Evolutionary conservation across 2,329 filamentous ascomycete genomes (phyloP).

Genomic region (Xylariaceae sp.): DNA sequence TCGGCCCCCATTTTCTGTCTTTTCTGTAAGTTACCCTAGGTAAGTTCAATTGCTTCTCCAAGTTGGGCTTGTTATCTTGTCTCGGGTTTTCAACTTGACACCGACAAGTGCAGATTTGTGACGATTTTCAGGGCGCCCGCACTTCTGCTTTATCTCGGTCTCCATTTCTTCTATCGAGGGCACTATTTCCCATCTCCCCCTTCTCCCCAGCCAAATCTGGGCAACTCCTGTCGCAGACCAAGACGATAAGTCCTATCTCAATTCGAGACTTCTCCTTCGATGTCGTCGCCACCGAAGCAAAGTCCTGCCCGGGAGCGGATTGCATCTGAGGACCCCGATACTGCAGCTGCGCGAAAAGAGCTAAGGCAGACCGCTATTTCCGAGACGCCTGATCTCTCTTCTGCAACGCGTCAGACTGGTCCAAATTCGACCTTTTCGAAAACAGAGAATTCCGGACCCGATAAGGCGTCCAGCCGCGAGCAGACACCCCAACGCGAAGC

Average conservation of each 20-base stretch:
- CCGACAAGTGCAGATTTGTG: no score
- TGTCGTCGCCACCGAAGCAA: constrained; percentile 21
- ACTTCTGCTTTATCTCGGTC: constrained; percentile 2
- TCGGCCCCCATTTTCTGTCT: no score
- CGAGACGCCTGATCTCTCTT: constrained; percentile 35
- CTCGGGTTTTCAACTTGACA: no score
- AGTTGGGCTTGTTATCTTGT: no score
- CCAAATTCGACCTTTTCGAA: constrained; percentile 22
- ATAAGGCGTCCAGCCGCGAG: constrained; percentile 15
- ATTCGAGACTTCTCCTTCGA: constrained; percentile 11
- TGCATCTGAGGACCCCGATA: constrained; percentile 53
- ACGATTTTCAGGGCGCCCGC: constrained; percentile 1
- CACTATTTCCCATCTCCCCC: constrained; percentile 3
- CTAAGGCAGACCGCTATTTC: constrained; percentile 60
- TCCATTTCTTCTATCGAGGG: neutral
- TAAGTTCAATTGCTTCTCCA: no score
- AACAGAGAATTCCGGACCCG: constrained; percentile 11
- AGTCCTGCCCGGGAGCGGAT: constrained; percentile 25
- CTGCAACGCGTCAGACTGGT: constrained; percentile 23
- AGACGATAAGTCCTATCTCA: neutral
- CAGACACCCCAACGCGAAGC: constrained; percentile 17
- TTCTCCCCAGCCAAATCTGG: neutral
- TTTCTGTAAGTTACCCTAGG: no score
- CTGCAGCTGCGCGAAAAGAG: constrained; percentile 58
- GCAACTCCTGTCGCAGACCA: neutral